A percentile compares a stretch with the other conserved stretches of the same genome.
Evolutionary conservation across 2,329 filamentous ascomycete genomes (phyloP).

Genomic region (Fulvia fulva): DNA sequence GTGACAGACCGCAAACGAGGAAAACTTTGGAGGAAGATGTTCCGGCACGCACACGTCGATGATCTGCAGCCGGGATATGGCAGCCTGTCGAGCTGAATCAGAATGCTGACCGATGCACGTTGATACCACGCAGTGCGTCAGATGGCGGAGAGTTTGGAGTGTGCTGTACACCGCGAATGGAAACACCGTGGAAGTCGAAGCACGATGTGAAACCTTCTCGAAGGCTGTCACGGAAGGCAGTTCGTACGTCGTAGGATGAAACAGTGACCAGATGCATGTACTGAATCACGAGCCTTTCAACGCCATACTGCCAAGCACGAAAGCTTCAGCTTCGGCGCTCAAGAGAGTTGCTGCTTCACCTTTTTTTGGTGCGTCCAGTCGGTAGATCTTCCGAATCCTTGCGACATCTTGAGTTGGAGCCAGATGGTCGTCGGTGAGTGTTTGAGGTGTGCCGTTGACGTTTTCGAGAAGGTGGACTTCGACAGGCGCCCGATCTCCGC

Average conservation of each 20-base stretch:
- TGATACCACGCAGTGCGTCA: neutral
- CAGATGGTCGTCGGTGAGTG: conserved; percentile 63
- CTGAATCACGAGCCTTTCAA: conserved; percentile 55
- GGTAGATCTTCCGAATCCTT: conserved; percentile 81
- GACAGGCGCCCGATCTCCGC: conserved; percentile 40
- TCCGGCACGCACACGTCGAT: neutral
- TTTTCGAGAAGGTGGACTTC: conserved; percentile 58
- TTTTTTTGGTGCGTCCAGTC: conserved; percentile 58
- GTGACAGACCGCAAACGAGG: neutral
- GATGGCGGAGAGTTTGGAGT: neutral
- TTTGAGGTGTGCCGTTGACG: conserved; percentile 58
- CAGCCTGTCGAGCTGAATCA: neutral
- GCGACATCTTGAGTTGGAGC: conserved; percentile 57
- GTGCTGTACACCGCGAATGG: neutral
- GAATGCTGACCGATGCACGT: neutral
- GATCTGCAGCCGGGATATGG: neutral
- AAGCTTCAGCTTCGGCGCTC: conserved; percentile 57
- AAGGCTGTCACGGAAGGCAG: neutral
- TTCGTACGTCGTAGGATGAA: neutral
- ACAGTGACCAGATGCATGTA: neutral
- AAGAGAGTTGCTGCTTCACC: conserved; percentile 13
- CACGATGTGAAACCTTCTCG: neutral
- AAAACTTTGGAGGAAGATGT: neutral
- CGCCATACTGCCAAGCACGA: conserved; percentile 75
- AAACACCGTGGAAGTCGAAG: neutral